A percentile compares a stretch with the other conserved stretches of the same genome.
Evolutionary conservation across 2,329 filamentous ascomycete genomes (phyloP).

Genomic region (Mycosphaerelloides madeirae): DNA sequence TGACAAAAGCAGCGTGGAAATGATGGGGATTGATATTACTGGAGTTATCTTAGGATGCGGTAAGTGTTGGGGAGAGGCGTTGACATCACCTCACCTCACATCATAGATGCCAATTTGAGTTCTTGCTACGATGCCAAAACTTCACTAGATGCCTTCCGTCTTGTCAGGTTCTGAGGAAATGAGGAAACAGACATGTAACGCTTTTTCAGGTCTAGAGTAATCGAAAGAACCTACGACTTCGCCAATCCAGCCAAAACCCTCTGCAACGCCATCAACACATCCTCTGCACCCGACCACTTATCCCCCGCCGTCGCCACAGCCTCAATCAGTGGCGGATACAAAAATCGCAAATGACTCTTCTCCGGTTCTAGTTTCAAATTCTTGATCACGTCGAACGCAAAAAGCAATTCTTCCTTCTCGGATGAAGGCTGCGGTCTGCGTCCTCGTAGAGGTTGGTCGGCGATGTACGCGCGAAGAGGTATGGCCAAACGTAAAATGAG

Average conservation of each 20-base stretch:
- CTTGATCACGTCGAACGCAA: constrained; percentile 63
- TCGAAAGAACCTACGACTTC: no score
- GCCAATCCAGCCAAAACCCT: constrained; percentile 34
- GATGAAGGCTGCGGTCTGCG: constrained; percentile 81
- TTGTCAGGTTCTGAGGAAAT: no score
- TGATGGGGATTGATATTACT: no score
- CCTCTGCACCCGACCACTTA: constrained; percentile 56
- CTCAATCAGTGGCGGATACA: constrained; percentile 73
- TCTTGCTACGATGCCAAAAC: no score
- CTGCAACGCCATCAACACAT: constrained; percentile 36
- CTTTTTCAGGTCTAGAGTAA: no score
- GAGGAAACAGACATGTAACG: no score
- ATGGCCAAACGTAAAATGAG: constrained; percentile 77
- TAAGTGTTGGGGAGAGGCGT: no score
- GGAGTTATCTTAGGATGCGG: no score
- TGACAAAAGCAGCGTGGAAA: no score
- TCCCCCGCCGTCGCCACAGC: constrained; percentile 58
- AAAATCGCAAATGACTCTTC: constrained; percentile 70
- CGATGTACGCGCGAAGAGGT: constrained; percentile 76
- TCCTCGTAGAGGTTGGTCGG: constrained; percentile 85
- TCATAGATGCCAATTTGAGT: no score
- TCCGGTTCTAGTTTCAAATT: constrained; percentile 61
- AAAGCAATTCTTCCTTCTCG: constrained; percentile 72
- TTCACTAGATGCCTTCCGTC: no score
- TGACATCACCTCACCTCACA: no score